phyloP scores from a whole-genome alignment of 73 alveolate species.

The Paramecium bursaria region DNA sequence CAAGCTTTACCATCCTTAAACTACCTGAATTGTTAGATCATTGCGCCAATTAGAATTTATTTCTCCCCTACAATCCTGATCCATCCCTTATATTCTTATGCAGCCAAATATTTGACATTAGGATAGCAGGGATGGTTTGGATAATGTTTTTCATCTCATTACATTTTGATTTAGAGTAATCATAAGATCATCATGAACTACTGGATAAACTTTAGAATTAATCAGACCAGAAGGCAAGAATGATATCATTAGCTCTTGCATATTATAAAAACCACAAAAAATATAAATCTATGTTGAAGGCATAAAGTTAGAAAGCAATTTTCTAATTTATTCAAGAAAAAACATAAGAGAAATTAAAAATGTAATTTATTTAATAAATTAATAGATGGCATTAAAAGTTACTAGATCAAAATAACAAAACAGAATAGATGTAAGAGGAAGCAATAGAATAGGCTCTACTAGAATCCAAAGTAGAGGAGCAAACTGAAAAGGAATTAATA shows the following conservation, averaged over 20 bases:
- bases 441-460: neutral
- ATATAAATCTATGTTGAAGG: neutral
- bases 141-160: conserved; percentile 24
- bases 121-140: conserved; percentile 25
- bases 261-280: conserved; percentile 27
- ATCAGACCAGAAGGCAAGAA: neutral
- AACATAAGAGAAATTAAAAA: conserved; percentile 27
- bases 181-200: neutral
- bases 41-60: neutral
- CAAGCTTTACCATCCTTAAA: conserved; percentile 12
- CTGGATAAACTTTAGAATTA: neutral
- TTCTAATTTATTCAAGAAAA: conserved; percentile 7
- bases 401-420: conserved; percentile 20
- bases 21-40: conserved; percentile 27
- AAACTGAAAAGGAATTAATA: neutral
- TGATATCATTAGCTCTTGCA: conserved; percentile 49
- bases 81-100: neutral
- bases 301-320: neutral
- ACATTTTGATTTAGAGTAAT: conserved; percentile 28
- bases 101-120: conserved; percentile 11
- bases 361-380: no score
- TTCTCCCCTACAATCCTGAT: neutral
- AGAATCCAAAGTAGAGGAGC: neutral
- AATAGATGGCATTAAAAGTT: conserved; percentile 53
- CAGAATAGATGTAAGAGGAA: neutral